Base-by-base conservation (phyloP, 257 asterid genomes). In the Nicotiana noctiflora region DNA sequence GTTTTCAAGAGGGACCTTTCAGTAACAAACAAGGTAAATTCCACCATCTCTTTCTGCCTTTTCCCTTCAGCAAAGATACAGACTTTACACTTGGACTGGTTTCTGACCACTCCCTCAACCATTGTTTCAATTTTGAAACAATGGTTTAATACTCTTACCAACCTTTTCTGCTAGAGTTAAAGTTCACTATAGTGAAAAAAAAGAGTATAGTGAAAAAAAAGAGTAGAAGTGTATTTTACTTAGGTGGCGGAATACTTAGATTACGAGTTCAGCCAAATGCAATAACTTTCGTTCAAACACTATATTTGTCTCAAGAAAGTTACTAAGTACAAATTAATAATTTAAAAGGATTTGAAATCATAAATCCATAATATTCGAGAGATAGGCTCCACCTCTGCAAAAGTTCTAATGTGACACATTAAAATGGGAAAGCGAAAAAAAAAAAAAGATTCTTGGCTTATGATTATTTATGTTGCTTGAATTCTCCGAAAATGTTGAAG, bases 1-100 rank as follows among this genome's bases (percentile, higher is more conserved):
- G 84, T 81, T 83, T 85, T 64, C 76, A 72, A 61, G 32, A 84
- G 14, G 59, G 77, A 60, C 82, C 85, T 85, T 82, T 85, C 84
- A 82, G 81, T 75, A 75, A 80, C 78, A 37, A 75, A 80, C 23
- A 82, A 79, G 80, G 61, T 63, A 83, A 77, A 61, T n/a, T 56
- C 80, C 79, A 46, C 40, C 61, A 23, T 51, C 29, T n/a, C 40
- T 19, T 56, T 75, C 31, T 76, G 49, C 49, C 49, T 76, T 76
- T 37, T 31, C 6, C 32, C 4, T 55, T 18, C 56, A 76, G 31
- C 56, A 53, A 60, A 60, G 19, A 40, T 3, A 76, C 2, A 76
- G 18, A 31, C 34, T 37, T 10, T 2, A 68, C 76, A 67, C 55
- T 5, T 10, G 55, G n/a, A 37, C 76, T 67, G 3, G 27, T 67